A percentile compares a stretch with the other conserved stretches of the same genome.
phyloP scores from a whole-genome alignment of 1,284 basidiomycete genomes.

The Cutaneotrichosporon sp. region DNA sequence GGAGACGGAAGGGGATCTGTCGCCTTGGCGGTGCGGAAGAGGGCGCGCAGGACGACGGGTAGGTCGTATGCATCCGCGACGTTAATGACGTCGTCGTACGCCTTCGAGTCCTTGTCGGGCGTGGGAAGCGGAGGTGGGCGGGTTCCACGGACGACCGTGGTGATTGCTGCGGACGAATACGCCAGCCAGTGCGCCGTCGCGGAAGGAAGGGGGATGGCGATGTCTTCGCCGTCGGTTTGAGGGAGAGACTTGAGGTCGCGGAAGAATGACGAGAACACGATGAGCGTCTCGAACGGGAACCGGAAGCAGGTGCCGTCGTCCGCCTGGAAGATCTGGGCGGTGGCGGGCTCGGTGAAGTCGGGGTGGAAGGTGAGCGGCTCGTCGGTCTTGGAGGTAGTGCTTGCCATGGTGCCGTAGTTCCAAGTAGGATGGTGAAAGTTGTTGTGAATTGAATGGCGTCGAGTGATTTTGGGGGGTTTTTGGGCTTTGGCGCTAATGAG shows the following conservation, averaged over 20 bases:
- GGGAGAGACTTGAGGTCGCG: not conserved
- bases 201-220: conserved; percentile 5
- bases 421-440: too few species aligned
- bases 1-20: not conserved
- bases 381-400: not conserved
- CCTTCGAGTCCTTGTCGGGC: not conserved
- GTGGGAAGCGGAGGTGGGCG: not conserved
- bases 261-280: conserved; percentile 12
- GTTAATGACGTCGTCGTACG: not conserved
- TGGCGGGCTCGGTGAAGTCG: not conserved
- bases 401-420: not conserved
- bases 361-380: not conserved
- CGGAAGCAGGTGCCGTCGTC: conserved; percentile 7
- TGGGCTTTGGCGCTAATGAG: too few species aligned
- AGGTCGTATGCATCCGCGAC: conserved; percentile 12
- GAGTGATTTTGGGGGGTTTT: too few species aligned
- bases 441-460: too few species aligned
- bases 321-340: conserved; percentile 3
- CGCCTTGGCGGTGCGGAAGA: not conserved
- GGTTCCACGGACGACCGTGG: not conserved
- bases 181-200: not conserved
- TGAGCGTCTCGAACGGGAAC: not conserved
- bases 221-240: not conserved
- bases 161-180: not conserved
- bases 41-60: not conserved